Base-by-base conservation (phyloP, 176 grass and related monocot genomes). In the Melocanna baccifera region DNA sequence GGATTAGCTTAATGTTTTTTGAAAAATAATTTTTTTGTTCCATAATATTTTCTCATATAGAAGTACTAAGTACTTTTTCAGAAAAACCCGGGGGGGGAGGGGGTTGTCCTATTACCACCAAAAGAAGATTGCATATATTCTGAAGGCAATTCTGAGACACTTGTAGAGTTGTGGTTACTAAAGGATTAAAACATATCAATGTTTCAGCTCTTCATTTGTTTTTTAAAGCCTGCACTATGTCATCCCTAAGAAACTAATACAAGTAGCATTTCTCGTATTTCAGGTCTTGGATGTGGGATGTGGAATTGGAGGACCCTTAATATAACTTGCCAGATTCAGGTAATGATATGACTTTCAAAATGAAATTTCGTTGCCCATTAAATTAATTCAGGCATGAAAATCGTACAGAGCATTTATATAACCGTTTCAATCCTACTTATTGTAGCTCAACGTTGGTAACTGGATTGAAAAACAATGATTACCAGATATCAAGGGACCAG, bases 301-400 rank as follows among this genome's bases (percentile, higher is more conserved):
- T 63, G 94, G 94, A 39, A 97, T 97, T 71, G 94, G 94, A 68
- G 91, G 91, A 12, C 94, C 94, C 1, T 78, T 97, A 5, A 84
- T 88, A 62, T 91, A 97, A 83, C 92, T 97, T 68, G 91, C 89
- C 36, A 88, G 87, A 87, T 94, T 94, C 75, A 97, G 91, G 94
- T 92, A 82, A 26, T 23, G 3, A 73, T 22, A 0, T 0, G 51
- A 20, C 18, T 55, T 41, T 16, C 25, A 2, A 32, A 71, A 82
- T 61, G 10, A 57, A 3, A 26, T n/a, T 68, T 1, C 37, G 4
- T 26, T 76, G 14, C 36, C 4, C 3, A 12, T 64, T 48, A 11
- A 52, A 28, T 52, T 9, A 58, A 18, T 20, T 43, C 23, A 50
- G 4, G 26, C 20, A 48, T 10, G 14, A 61, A 14, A 79, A 22